Evolutionary conservation across 352 stramenopile species (phyloP), one percentile per base, ranked within the genome.

Genomic region (Globisporangium solare): DNA sequence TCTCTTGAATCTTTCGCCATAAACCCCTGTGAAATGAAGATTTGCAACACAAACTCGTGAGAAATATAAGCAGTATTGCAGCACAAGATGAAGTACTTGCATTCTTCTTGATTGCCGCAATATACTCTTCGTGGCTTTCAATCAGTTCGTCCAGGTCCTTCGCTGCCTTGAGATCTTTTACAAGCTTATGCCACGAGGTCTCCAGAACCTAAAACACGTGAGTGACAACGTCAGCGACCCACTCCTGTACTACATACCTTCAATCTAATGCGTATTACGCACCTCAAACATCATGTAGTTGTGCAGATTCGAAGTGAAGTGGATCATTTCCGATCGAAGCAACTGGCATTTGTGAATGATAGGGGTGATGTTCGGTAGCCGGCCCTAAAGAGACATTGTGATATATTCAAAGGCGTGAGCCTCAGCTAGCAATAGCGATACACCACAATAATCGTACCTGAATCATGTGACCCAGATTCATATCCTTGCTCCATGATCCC

Each of bases 281-380:
- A 87, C 76, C 83, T 99, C 96, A 73, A 99, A 99, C 95, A 99
- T 98, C 66, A 99, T 92, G 68, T 99, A 99, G 64, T 95, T 98
- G 66, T 98, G 92, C 21, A 99, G 81, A 58, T 98, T 99, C 41
- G 90, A 92, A 21, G 93, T 95, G 67, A 99, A 98, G 67, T 99
- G 95, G 56, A 98, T 95, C 97, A 99, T 99, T 47, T 98, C 88
- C 21, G 97, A 97, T 31, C 97, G 87, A 49, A 97, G 83, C 15
- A 99, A 81, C 55, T 98, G 94, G 61, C 96, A 97, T 37, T 85
- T 87, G 70, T 98, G 90, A 24, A 99, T 77, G 18, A 97, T 64
- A 54, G 62, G 63, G 41, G 56, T 40, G 52, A 92, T 73, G 32
- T 71, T 76, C 43, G 71, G 84, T 39, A 94, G 56, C 37, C 71